phyloP scores from a whole-genome alignment of 306 rosid species.

The Begonia masoniana region DNA sequence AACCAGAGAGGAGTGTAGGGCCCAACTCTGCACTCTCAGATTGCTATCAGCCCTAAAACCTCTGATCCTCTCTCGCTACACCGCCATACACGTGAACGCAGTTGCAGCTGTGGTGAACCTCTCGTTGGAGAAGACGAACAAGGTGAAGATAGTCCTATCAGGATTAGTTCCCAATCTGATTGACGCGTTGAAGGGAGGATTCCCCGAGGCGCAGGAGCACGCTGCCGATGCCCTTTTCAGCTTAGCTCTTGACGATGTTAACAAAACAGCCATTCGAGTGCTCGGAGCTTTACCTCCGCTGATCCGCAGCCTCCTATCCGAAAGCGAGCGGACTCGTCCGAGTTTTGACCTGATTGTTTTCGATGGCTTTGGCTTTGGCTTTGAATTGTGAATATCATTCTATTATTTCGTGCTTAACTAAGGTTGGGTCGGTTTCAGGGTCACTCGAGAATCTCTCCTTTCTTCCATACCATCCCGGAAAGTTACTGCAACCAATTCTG shows the following conservation, averaged over 20 bases:
- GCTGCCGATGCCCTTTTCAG: slow-evolving; percentile 77
- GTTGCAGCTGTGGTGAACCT: slow-evolving; percentile 72
- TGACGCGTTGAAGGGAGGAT: slow-evolving; percentile 48
- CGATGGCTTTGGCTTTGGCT: neutral
- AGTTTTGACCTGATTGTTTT: slow-evolving; percentile 7
- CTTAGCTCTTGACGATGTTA: slow-evolving; percentile 55
- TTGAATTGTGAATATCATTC: slow-evolving; percentile 7
- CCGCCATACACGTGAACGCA: slow-evolving; percentile 48
- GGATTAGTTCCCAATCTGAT: slow-evolving; percentile 76
- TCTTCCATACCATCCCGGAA: no score
- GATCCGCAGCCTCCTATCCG: slow-evolving; percentile 43
- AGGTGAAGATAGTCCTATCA: slow-evolving; percentile 74
- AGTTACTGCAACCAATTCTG: no score
- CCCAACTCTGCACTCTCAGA: slow-evolving; percentile 26
- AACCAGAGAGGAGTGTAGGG: slow-evolving; percentile 41
- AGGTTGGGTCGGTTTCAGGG: no score
- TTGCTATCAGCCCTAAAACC: slow-evolving; percentile 39
- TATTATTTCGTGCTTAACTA: neutral
- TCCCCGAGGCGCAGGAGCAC: slow-evolving; percentile 70
- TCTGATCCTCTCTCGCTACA: slow-evolving; percentile 31
- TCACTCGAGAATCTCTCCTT: no score
- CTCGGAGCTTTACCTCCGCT: slow-evolving; percentile 74
- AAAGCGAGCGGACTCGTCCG: slow-evolving; percentile 41
- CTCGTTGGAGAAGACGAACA: slow-evolving; percentile 50
- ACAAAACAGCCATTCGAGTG: slow-evolving; percentile 74